These are phyloP conservation scores for Ligustrum vulgare DNA, from an alignment of 257 asterid genomes.

Conservation along the genomic window DNA sequence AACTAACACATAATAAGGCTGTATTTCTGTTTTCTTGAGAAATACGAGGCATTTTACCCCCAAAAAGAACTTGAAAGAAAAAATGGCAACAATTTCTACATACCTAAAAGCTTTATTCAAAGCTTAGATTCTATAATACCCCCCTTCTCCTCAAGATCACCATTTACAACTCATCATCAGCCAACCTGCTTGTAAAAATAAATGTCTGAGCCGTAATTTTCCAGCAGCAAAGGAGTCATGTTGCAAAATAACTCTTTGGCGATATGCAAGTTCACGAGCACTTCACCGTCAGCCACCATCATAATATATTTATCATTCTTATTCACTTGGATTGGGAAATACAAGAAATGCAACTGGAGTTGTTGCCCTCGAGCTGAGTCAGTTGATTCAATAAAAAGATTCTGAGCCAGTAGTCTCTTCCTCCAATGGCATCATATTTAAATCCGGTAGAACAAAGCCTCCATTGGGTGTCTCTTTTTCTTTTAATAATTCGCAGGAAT, in stretches of 20 bases:
- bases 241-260: not conserved
- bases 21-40: not conserved
- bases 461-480: constrained; percentile 4
- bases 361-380: not conserved
- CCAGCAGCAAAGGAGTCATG: not conserved
- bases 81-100: constrained; percentile 5
- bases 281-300: not conserved
- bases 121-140: not conserved
- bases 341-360: not conserved
- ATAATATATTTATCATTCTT: not conserved
- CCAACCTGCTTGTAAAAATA: not conserved
- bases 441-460: constrained; percentile 38
- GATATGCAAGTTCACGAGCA: not conserved
- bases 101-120: not conserved
- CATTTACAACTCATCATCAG: constrained; percentile 1
- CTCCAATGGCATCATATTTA: constrained; percentile 35
- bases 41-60: not conserved
- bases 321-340: not conserved
- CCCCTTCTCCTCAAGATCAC: not conserved
- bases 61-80: not conserved
- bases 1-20: not conserved
- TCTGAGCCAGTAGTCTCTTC: constrained; percentile 25
- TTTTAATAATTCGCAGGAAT: constrained; percentile 6
- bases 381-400: constrained; percentile 10
- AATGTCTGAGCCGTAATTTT: not conserved